Conservation (phyloP, 805 yeast species). For the Candida golubevii region DNA sequence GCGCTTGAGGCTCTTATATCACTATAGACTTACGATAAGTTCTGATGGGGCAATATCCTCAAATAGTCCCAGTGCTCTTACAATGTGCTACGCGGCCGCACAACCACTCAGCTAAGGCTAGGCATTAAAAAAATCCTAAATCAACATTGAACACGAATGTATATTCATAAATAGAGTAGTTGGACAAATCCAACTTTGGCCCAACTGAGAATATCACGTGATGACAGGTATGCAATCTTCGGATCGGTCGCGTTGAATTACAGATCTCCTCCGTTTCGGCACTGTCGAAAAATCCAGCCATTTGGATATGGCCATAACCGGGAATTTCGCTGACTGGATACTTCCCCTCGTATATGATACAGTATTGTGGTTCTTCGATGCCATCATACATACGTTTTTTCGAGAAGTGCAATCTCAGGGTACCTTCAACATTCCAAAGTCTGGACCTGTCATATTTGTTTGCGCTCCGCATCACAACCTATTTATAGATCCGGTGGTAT, state of each 20-base stretch:
- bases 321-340: neutral
- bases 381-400: slow-evolving; percentile 37
- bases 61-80: no score
- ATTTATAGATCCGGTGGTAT: slow-evolving; percentile 37
- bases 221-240: no score
- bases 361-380: slow-evolving; percentile 30
- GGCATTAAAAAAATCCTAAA: no score
- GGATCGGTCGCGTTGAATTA: neutral
- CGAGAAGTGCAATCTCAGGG: slow-evolving; percentile 38
- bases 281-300: neutral
- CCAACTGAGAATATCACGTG: neutral
- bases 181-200: neutral
- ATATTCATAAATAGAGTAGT: no score
- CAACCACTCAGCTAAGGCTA: no score
- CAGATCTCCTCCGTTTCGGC: neutral
- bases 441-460: slow-evolving; percentile 37
- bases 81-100: no score
- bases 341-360: slow-evolving; percentile 22
- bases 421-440: slow-evolving; percentile 33
- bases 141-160: neutral
- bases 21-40: no score
- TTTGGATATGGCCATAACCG: neutral
- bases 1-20: no score
- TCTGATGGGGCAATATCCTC: no score
- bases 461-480: slow-evolving; percentile 44